Base-by-base conservation (phyloP, 345 rosid genomes). In the Sonneratia caseolaris region DNA sequence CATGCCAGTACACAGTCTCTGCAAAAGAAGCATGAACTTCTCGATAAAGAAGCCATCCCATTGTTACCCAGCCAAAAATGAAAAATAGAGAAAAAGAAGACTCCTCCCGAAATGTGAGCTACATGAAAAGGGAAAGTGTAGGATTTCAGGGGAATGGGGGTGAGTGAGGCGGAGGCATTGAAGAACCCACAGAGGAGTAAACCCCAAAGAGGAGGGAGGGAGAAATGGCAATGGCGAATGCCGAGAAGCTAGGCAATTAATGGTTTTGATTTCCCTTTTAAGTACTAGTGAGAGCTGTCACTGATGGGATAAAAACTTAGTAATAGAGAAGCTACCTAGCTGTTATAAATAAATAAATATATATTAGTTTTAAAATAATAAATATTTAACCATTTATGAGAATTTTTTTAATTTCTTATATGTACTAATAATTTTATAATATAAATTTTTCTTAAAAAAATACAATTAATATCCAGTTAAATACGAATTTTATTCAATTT, bases 121-220 rank as follows among this genome's bases (percentile, higher is more conserved):
- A 21, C 22, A 37, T 8, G 47, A 48, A 9, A 43, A 40, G 48
- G 16, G 38, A 37, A 43, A 37, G 24, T 42, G 70, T 66, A 72
- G 75, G 69, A 64, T 47, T 65, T 65, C 36, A 42, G 37, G 18
- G 24, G 21, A 42, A 40, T 43, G 49, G 62, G 56, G 64, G 59
- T 11, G 19, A 9, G 74, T 43, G 42, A 42, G 24, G 7, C 12
- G 42, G 61, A 68, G 64, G 59, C 70, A 37, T 38, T 40, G 73
- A 70, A 24, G 51, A 70, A 49, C 70, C 35, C 53, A 69, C 42
- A 22, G 71, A 37, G 71, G 64, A 49, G 76, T 42, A 42, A 1
- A 42, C 45, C 45, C 45, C 45, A 42, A 42, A 55, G 27, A 10
- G 37, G 62, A 71, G 0, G 35, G 59, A 51, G 47, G 56, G 35